Evolutionary conservation across 495 filamentous ascomycete species (phyloP), one percentile per base, ranked within the genome.

Genomic region (Friedmanniomyces endolithicus): DNA sequence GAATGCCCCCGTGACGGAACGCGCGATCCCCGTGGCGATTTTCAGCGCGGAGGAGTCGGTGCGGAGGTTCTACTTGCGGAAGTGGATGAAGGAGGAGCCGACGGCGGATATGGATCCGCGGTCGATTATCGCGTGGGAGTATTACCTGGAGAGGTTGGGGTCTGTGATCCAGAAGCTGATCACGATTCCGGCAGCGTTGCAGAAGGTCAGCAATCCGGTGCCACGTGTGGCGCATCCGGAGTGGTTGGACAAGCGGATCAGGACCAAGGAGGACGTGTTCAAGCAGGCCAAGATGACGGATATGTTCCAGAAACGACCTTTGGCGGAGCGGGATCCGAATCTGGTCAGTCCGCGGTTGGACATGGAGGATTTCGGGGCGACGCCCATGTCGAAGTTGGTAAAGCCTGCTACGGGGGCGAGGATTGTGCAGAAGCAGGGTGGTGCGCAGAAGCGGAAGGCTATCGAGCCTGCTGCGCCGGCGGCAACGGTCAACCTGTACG

Each of bases 241-340:
- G 37, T 99, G 92, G 92, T 74, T 99, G 25, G 89, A 95, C 61
- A 80, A 88, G 39, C 74, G 90, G 46, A 96, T 99, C 68, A 87
- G 90, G 62, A 80, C 83, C 64, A 95, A 94, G 68, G 94, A 99
- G 54, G 92, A 99, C 66, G 87, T 82, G 64, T 85, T 96, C 74
- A 95, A 97, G 74, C 92, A 99, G 70, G 92, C 88, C 73, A 97
- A 96, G 71, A 85, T 99, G 78, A 97, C 92, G 0, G 92, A 97
- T 66, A 73, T 96, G 51, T 97, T 99, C 60, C 74, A 81, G 23
- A 88, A 90, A 65, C 77, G 76, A 29, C 83, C 87, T 0, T 68
- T 95, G 40, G 77, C 79, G 27, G 85, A 89, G 55, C 82, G 86
- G 49, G 76, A 80, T 40, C 76, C 81, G 11, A 89, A 90, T 64